Evolutionary conservation across 345 rosid species (phyloP).

Genomic region (Crucihimalaya himalaica): DNA sequence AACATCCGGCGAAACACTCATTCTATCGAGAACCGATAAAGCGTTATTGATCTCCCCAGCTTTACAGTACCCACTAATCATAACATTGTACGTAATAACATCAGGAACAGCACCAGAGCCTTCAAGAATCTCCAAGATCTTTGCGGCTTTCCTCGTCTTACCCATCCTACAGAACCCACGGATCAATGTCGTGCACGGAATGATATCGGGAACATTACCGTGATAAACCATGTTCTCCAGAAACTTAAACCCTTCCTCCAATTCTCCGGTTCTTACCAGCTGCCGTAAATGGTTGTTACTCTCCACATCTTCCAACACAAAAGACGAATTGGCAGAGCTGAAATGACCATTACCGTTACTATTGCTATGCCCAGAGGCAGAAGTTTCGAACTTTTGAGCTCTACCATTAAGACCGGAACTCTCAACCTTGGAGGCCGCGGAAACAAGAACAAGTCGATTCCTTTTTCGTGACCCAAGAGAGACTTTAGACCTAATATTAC

Average conservation of each 20-base stretch:
- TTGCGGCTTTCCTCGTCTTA: constrained; percentile 68
- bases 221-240: constrained; percentile 78
- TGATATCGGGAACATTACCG: constrained; percentile 73
- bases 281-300: constrained; percentile 63
- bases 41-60: constrained; percentile 77
- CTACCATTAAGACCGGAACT: constrained; percentile 50
- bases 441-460: constrained; percentile 42
- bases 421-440: constrained; percentile 51
- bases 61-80: constrained; percentile 83
- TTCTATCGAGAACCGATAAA: constrained; percentile 58
- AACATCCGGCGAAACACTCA: constrained; percentile 83
- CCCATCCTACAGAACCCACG: constrained; percentile 76
- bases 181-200: constrained; percentile 73
- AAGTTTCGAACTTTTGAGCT: constrained; percentile 41
- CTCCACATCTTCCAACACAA: constrained; percentile 54
- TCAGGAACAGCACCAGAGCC: constrained; percentile 75
- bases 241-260: constrained; percentile 66
- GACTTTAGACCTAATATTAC: constrained; percentile 30
- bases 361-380: constrained; percentile 45
- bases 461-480: constrained; percentile 42
- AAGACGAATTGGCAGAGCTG: constrained; percentile 39
- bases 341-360: constrained; percentile 43
- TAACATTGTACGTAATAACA: constrained; percentile 77
- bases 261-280: constrained; percentile 60
- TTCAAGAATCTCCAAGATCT: constrained; percentile 74